These are phyloP conservation scores for Nicotiana benthamiana DNA, from an alignment of 257 asterid genomes.

Conservation along the genomic window DNA sequence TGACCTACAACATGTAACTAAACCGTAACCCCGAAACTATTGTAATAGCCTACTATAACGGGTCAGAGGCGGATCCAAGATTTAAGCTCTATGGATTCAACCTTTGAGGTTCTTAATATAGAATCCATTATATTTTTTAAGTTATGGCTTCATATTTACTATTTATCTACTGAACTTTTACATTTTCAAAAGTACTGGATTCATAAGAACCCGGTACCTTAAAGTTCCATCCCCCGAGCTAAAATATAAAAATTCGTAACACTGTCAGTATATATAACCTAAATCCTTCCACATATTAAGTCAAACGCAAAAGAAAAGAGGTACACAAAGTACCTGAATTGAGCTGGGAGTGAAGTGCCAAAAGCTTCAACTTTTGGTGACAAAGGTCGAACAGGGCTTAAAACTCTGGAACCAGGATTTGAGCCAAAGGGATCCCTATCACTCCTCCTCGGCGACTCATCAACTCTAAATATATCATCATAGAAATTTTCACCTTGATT, in stretches of 20 bases:
- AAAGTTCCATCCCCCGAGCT: too few relatives aligned
- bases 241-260: not conserved
- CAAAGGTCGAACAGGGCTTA: conserved; percentile 54
- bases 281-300: not conserved
- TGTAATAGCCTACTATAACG: not conserved
- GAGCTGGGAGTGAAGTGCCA: conserved; percentile 47
- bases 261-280: not conserved
- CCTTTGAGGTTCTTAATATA: too few relatives aligned
- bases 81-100: too few relatives aligned
- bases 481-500: conserved; percentile 47
- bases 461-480: conserved; percentile 68
- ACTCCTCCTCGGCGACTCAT: conserved; percentile 38
- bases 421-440: conserved; percentile 37
- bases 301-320: not conserved
- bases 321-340: conserved; percentile 39
- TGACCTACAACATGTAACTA: not conserved
- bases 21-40: not conserved
- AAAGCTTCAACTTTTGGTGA: conserved; percentile 40
- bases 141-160: too few relatives aligned
- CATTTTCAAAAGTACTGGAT: too few relatives aligned
- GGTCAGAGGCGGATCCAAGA: too few relatives aligned
- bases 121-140: too few relatives aligned
- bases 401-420: conserved; percentile 37
- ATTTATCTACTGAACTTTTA: too few relatives aligned
- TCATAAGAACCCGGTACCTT: too few relatives aligned